A percentile compares a stretch with the other conserved stretches of the same genome.
These are phyloP conservation scores for Dipsacomyces acuminosporus DNA, from an alignment of 371 early-diverging fungal species.

Conservation along the genomic window DNA sequence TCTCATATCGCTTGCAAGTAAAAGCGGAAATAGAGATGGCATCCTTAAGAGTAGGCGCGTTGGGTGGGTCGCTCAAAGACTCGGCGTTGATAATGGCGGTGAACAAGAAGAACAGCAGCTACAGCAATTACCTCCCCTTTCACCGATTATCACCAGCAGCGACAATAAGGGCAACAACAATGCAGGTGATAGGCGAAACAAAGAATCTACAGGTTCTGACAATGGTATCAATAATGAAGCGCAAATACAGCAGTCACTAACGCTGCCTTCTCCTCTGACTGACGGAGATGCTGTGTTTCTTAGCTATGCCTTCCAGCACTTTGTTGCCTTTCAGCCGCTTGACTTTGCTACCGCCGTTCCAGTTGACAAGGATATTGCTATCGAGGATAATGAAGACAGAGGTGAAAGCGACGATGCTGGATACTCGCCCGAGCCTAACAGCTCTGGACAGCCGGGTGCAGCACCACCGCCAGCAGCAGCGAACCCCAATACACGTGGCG, in stretches of 20 bases:
- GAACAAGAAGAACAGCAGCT: neutral
- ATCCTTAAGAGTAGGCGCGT: neutral
- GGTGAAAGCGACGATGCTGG: neutral
- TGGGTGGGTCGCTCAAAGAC: neutral
- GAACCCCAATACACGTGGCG: neutral
- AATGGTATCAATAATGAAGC: too few species aligned
- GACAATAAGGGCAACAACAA: neutral
- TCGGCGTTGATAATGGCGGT: neutral
- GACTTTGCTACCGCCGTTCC: slow-evolving; percentile 22
- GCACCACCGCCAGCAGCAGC: neutral
- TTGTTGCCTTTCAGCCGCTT: slow-evolving; percentile 36
- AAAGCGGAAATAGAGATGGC: neutral
- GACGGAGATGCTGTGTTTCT: slow-evolving; percentile 30
- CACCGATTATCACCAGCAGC: neutral
- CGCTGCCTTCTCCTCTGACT: neutral
- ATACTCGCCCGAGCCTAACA: neutral
- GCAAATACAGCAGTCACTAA: too few species aligned
- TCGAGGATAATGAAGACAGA: neutral
- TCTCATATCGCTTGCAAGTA: neutral
- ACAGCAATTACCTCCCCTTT: neutral
- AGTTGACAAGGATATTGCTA: too few species aligned
- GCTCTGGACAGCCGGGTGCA: neutral
- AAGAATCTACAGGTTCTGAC: too few species aligned
- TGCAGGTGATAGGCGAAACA: slow-evolving; percentile 2
- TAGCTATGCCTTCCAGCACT: slow-evolving; percentile 22